A percentile compares a stretch with the other conserved stretches of the same genome.
Evolutionary conservation across 352 stramenopile genomes (phyloP).

Genomic region (Albugo laibachii): DNA sequence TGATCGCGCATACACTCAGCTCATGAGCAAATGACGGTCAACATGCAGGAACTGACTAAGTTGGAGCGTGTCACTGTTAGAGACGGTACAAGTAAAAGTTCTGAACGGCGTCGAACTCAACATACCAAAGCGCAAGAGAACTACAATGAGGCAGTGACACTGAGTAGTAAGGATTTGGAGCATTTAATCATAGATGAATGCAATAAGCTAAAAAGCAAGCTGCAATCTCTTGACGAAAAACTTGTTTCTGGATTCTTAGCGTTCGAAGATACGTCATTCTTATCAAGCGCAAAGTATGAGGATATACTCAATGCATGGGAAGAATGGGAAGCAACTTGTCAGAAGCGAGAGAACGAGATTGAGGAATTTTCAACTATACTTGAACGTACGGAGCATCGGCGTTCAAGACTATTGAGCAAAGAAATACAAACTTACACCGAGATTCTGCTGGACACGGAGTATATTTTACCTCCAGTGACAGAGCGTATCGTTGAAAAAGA

Average conservation of each 20-base stretch:
- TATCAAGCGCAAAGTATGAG: conserved; percentile 19
- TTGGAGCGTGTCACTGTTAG: too few species aligned
- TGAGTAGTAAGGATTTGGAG: conserved; percentile 44
- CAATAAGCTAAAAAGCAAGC: conserved; percentile 34
- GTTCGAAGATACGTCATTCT: conserved; percentile 13
- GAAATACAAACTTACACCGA: conserved; percentile 24
- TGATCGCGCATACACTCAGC: background rate
- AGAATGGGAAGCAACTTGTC: conserved; percentile 19
- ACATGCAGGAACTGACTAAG: too few species aligned
- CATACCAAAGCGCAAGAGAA: conserved; percentile 28
- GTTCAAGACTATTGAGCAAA: conserved; percentile 18
- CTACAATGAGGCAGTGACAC: conserved; percentile 29
- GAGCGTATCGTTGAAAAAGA: conserved; percentile 56
- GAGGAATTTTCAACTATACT: conserved; percentile 19
- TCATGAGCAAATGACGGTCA: background rate
- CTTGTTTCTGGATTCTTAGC: conserved; percentile 8
- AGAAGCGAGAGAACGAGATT: conserved; percentile 20
- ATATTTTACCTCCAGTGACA: conserved; percentile 37
- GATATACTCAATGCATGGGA: conserved; percentile 21
- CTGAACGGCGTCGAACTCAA: conserved; percentile 15
- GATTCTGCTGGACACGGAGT: conserved; percentile 37
- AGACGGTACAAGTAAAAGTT: too few species aligned
- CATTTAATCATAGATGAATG: conserved; percentile 23
- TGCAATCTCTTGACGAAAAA: conserved; percentile 15
- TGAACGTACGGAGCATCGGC: conserved; percentile 28